Conservation (phyloP, 2,329 filamentous ascomycete genomes). For the Penicillium sp. region DNA sequence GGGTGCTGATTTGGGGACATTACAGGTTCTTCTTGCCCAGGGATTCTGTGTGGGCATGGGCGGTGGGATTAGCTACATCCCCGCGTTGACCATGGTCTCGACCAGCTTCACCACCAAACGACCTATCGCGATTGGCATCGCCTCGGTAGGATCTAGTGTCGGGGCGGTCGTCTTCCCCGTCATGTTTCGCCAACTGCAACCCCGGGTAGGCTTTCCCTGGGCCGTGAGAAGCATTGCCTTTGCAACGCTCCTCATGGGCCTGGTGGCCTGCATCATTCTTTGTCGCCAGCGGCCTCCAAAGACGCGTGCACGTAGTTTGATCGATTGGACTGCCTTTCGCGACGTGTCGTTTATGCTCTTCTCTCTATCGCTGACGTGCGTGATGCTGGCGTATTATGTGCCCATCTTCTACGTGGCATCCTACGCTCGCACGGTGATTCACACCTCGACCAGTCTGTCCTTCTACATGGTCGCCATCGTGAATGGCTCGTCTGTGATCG, state of each 20-base stretch:
- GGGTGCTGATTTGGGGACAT: not conserved
- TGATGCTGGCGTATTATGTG: conserved; percentile 45
- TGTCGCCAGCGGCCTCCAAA: conserved; percentile 36
- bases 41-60: conserved; percentile 30
- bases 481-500: conserved; percentile 47
- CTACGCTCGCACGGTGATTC: conserved; percentile 40
- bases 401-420: conserved; percentile 39
- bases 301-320: conserved; percentile 33
- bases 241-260: conserved; percentile 42
- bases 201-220: conserved; percentile 55
- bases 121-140: conserved; percentile 52
- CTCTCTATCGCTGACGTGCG: conserved; percentile 42
- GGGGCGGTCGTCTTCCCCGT: conserved; percentile 58
- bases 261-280: conserved; percentile 30
- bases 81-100: conserved; percentile 27
- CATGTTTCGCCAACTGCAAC: conserved; percentile 48
- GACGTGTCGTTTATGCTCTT: conserved; percentile 40
- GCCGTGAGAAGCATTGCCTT: conserved; percentile 53
- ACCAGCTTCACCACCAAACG: conserved; percentile 40
- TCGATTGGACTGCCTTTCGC: conserved; percentile 36
- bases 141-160: conserved; percentile 52
- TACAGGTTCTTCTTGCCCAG: conserved; percentile 43
- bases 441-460: conserved; percentile 44
- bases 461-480: conserved; percentile 48
- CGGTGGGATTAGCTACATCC: conserved; percentile 29